Evolutionary conservation across 2,329 filamentous ascomycete genomes (phyloP).

Genomic region (Paecilomyces formosus): DNA sequence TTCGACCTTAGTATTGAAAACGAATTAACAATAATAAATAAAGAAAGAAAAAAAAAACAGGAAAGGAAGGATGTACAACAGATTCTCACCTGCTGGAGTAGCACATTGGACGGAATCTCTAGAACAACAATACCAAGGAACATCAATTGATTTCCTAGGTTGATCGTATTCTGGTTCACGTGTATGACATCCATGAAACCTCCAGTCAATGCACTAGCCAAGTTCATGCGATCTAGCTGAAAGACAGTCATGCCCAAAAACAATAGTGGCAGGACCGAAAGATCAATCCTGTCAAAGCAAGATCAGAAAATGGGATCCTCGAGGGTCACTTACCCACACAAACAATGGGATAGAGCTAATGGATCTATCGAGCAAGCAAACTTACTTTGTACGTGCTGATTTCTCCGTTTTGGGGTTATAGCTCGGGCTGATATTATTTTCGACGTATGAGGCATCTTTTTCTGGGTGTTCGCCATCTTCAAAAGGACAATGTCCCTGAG

Average conservation of each 20-base stretch:
- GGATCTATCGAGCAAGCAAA: not conserved
- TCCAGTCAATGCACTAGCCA: conserved; percentile 44
- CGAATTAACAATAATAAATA: too few species aligned
- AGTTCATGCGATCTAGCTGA: conserved; percentile 48
- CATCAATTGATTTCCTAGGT: conserved; percentile 48
- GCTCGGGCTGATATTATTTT: not conserved
- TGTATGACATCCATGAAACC: conserved; percentile 39
- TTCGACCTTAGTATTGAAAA: not conserved
- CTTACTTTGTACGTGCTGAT: not conserved
- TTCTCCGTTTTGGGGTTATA: not conserved
- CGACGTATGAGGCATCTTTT: not conserved
- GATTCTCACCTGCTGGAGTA: conserved; percentile 14
- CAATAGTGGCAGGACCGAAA: conserved; percentile 42
- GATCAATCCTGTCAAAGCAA: conserved; percentile 34
- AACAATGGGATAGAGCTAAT: not conserved
- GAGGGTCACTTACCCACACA: not conserved
- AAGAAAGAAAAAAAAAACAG: not conserved
- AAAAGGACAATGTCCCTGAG: not conserved
- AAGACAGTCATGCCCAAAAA: conserved; percentile 45
- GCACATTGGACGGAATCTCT: conserved; percentile 47
- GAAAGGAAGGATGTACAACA: not conserved
- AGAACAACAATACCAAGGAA: conserved; percentile 44
- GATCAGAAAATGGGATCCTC: not conserved
- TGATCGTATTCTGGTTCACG: conserved; percentile 42
- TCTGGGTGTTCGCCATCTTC: not conserved